Conservation (phyloP, 805 yeast genomes). For the Hagleromyces aurorensis region DNA sequence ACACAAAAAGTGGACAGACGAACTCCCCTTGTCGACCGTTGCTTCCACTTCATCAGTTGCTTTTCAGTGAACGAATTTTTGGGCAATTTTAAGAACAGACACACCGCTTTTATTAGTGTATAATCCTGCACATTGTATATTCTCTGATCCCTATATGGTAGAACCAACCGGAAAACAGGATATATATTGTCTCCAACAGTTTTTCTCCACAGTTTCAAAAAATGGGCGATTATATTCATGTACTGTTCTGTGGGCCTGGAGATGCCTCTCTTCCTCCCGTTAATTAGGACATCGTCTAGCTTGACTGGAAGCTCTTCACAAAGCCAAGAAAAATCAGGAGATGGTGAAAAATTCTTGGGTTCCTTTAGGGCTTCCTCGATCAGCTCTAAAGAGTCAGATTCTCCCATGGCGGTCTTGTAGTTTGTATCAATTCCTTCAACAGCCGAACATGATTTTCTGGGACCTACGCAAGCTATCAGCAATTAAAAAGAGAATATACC, state of each 20-base stretch:
- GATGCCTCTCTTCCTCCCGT: constrained; percentile 5
- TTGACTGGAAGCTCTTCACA: constrained; percentile 29
- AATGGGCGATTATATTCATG: constrained; percentile 30
- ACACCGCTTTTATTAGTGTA: constrained; percentile 43
- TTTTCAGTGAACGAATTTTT: constrained; percentile 54
- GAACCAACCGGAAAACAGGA: constrained; percentile 53
- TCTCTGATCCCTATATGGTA: constrained; percentile 59
- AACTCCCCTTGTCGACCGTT: constrained; percentile 36
- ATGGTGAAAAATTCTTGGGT: constrained; percentile 28
- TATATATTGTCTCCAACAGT: constrained; percentile 56
- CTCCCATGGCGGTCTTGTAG: constrained; percentile 10
- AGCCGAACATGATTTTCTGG: too few species aligned
- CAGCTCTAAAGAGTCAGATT: constrained; percentile 14
- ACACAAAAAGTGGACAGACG: constrained; percentile 43
- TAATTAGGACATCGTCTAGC: constrained; percentile 19
- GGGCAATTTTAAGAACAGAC: constrained; percentile 49
- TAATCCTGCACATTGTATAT: constrained; percentile 58
- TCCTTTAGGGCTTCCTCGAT: constrained; percentile 6
- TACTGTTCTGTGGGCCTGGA: constrained; percentile 19
- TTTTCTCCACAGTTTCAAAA: constrained; percentile 43
- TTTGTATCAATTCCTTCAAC: too few species aligned
- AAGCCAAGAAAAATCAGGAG: constrained; percentile 34
- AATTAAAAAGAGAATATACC: too few species aligned
- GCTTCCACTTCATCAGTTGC: constrained; percentile 42
- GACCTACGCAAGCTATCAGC: too few species aligned